Percentiles rank a stretch among this genome's conserved stretches.
These are phyloP conservation scores for Trapa incisa DNA, from an alignment of 345 rosid genomes.

Conservation along the genomic window DNA sequence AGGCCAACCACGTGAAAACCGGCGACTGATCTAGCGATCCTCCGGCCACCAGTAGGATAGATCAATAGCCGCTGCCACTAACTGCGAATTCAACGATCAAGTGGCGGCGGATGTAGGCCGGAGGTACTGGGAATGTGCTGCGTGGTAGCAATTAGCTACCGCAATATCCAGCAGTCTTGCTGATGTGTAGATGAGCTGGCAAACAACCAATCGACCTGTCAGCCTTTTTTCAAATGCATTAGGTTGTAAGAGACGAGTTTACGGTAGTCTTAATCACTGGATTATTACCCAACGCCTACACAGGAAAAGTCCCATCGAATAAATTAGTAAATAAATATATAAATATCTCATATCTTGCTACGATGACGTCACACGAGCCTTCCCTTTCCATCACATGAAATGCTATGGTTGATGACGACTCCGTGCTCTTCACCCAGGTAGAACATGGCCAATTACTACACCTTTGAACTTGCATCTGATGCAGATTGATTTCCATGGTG, in stretches of 20 bases:
- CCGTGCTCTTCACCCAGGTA: constrained; percentile 24
- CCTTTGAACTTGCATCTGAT: background rate
- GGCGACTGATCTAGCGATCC: background rate
- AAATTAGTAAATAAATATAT: too few relatives aligned
- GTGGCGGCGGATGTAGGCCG: background rate
- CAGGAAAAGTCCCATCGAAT: too few relatives aligned
- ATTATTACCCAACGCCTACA: background rate
- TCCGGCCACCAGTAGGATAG: background rate
- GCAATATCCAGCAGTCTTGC: background rate
- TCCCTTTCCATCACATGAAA: too few relatives aligned
- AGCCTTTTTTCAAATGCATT: too few relatives aligned
- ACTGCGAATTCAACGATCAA: background rate
- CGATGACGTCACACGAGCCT: too few relatives aligned
- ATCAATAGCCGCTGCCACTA: background rate
- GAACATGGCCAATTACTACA: background rate
- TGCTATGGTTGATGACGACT: constrained; percentile 44
- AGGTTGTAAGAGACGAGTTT: background rate
- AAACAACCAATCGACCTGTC: background rate
- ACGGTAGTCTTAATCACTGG: background rate
- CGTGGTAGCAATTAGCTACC: background rate
- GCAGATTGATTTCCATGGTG: constrained; percentile 51
- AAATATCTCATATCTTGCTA: too few relatives aligned
- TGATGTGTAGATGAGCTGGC: background rate
- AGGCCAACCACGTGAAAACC: background rate
- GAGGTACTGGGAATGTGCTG: background rate